These are phyloP conservation scores for Corrigiola litoralis DNA, from an alignment of 179 eudicot genomes.

Conservation along the genomic window DNA sequence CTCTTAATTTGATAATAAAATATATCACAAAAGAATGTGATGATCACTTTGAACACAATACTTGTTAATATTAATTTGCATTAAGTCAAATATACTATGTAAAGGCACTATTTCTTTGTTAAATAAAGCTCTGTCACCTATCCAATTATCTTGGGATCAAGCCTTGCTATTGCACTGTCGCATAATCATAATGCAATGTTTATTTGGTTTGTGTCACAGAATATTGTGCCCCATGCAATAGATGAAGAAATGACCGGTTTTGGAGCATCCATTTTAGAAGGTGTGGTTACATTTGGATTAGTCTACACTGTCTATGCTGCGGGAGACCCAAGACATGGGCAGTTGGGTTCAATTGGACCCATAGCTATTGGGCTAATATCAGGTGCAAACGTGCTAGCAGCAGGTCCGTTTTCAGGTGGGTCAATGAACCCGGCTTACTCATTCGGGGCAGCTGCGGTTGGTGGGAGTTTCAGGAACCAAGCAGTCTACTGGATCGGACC, in stretches of 20 bases:
- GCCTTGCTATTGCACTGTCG: no score
- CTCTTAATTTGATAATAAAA: no score
- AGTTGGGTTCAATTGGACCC: constrained; percentile 57
- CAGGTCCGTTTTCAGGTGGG: constrained; percentile 85
- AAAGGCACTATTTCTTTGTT: no score
- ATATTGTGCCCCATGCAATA: constrained; percentile 52
- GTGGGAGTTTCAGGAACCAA: constrained; percentile 80
- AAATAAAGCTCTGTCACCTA: no score
- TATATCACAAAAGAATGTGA: no score
- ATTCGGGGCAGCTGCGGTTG: constrained; percentile 59
- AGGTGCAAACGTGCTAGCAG: constrained; percentile 74
- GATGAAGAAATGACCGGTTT: constrained; percentile 83
- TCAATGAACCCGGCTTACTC: constrained; percentile 86
- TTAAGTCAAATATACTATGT: no score
- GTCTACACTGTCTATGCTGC: constrained; percentile 71
- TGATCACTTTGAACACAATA: no score
- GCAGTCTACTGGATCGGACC: constrained; percentile 97
- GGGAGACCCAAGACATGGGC: constrained; percentile 56
- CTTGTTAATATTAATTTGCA: no score
- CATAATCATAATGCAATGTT: no score
- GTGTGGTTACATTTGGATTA: constrained; percentile 64
- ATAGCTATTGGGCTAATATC: constrained; percentile 57
- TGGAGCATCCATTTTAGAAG: constrained; percentile 79
- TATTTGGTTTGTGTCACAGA: constrained; percentile 33
- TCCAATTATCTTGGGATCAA: no score